Conservation (phyloP, 805 yeast species). For the Isabelozyma heimii region DNA sequence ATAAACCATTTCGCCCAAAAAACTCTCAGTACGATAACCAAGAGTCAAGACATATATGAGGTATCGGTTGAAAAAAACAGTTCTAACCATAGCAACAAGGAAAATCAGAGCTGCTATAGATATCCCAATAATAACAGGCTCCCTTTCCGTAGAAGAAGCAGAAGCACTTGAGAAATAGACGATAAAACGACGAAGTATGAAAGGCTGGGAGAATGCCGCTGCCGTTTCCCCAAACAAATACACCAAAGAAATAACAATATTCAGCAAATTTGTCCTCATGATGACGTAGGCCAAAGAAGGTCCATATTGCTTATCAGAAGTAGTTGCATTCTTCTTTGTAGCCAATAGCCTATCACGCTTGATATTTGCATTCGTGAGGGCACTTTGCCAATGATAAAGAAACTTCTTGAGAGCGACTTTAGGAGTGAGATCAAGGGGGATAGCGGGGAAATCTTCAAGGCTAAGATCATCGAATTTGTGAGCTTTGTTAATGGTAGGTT, state of each 20-base stretch:
- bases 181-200: slow-evolving; percentile 26
- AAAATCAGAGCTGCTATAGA: slow-evolving; percentile 22
- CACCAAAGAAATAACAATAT: slow-evolving; percentile 8
- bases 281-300: slow-evolving; percentile 21
- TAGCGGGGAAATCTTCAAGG: slow-evolving; percentile 9
- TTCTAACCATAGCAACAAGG: slow-evolving; percentile 19
- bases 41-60: slow-evolving; percentile 10
- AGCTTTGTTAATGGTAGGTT: slow-evolving; percentile 10
- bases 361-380: slow-evolving; percentile 9
- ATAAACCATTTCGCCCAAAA: slow-evolving; percentile 23
- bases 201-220: slow-evolving; percentile 24
- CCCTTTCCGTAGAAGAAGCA: neutral
- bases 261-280: slow-evolving; percentile 11
- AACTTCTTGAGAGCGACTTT: slow-evolving; percentile 16
- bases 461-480: slow-evolving; percentile 10
- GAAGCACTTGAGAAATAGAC: slow-evolving; percentile 17
- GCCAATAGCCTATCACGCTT: slow-evolving; percentile 4
- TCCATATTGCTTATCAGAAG: slow-evolving; percentile 7
- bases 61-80: slow-evolving; percentile 20
- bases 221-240: slow-evolving; percentile 21
- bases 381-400: slow-evolving; percentile 19
- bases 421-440: slow-evolving; percentile 9
- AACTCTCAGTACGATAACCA: slow-evolving; percentile 13
- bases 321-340: slow-evolving; percentile 7
- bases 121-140: slow-evolving; percentile 25